phyloP scores from a whole-genome alignment of 176 grass and related monocot genomes.

The Aegilops speltoides region DNA sequence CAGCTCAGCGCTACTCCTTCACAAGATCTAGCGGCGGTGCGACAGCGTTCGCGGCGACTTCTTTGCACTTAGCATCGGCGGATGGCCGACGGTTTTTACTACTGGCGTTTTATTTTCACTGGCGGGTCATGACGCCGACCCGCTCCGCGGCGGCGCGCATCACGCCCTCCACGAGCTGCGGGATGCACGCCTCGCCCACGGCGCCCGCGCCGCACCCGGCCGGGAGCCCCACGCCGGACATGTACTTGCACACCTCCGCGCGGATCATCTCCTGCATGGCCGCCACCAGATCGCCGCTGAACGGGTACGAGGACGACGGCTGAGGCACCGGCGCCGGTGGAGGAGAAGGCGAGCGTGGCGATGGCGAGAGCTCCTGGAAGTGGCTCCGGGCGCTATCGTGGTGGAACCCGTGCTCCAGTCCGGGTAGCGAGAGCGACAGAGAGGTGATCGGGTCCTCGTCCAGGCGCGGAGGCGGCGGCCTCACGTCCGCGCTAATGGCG shows the following conservation, averaged over 20 bases:
- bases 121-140: conserved; percentile 26
- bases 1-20: neutral
- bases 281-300: conserved; percentile 45
- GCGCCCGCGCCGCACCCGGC: conserved; percentile 35
- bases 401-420: conserved; percentile 41
- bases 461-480: neutral
- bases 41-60: too few species aligned
- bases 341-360: neutral
- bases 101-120: neutral
- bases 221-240: conserved; percentile 56
- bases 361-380: conserved; percentile 45
- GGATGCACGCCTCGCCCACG: conserved; percentile 35
- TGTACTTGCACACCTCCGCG: conserved; percentile 79
- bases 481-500: conserved; percentile 20
- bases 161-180: conserved; percentile 49
- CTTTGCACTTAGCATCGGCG: neutral
- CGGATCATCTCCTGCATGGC: conserved; percentile 91
- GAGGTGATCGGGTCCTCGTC: conserved; percentile 71
- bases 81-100: neutral
- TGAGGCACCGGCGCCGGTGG: neutral
- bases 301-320: neutral
- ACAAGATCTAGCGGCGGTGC: neutral
- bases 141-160: conserved; percentile 59
- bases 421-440: conserved; percentile 74
- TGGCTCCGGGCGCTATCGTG: conserved; percentile 50